Evolutionary conservation across 176 grass and related monocot genomes (phyloP), one percentile per base, ranked within the genome.

Genomic region (Luzula sylvatica): DNA sequence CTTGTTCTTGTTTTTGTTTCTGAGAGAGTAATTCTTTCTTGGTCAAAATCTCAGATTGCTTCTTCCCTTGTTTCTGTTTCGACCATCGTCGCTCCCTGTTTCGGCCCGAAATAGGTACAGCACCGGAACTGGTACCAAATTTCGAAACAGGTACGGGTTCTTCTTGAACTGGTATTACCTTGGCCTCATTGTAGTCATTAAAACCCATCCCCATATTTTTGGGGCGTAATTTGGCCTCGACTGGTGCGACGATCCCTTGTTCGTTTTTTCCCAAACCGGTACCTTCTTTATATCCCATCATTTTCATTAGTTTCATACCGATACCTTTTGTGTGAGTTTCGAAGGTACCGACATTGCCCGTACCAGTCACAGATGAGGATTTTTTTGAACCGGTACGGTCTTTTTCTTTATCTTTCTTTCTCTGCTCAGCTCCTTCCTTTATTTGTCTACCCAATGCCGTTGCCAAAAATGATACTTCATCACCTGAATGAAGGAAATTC

Each of bases 261-360:
- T 67, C 54, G 20, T 94, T 64, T 72, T 87, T 79, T 13, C 82
- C 82, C 66, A 94, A 77, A 23, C 78, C 78, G 28, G 46, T 20
- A 3, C 78, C 82, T 14, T 71, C 46, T 68, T 61, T 66, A 52
- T 79, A 83, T 38, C 80, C 84, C 87, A 94, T 94, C 26, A 59
- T n/a, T n/a, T n/a, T n/a, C n/a, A n/a, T n/a, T n/a, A n/a, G n/a
- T n/a, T n/a, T n/a, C n/a, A n/a, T n/a, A n/a, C n/a, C n/a, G n/a
- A n/a, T n/a, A n/a, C n/a, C n/a, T n/a, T n/a, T n/a, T n/a, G n/a
- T n/a, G n/a, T 59, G 55, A 59, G 55, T 21, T 14, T 59, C 32
- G 4, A 59, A 59, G 20, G 12, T 59, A 22, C 55, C 55, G n/a
- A 59, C n/a, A n/a, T n/a, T n/a, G n/a, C n/a, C n/a, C n/a, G n/a